Evolutionary conservation across 1,284 basidiomycete species (phyloP), one percentile per base, ranked within the genome.

Genomic region (Trichosporon faecale): DNA sequence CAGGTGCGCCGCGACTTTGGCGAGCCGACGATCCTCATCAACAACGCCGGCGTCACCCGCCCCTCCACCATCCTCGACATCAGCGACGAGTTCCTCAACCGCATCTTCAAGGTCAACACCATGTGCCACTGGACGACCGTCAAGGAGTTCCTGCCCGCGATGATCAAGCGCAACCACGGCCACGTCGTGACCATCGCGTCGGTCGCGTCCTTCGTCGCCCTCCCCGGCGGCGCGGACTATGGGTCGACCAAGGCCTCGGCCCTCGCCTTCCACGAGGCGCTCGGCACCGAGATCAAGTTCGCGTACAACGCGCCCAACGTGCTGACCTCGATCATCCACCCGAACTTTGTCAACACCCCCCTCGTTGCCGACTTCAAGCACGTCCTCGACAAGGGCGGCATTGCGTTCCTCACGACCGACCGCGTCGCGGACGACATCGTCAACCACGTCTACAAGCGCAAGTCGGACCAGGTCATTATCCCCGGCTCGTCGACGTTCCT

Each of bases 91-190:
- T 52, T 37, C 40, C 65, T 72, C 55, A 52, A 67, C 25, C 66
- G 60, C 27, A 64, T 69, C 63, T 66, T 72, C 55, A 65, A 64
- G 12, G 70, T 72, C 46, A 72, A 72, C 68, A 63, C 68, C 8
- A 72, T 65, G 4, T 69, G 46, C 27, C 70, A 72, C 65, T 72
- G 70, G 70, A 69, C 68, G 27, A 66, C 65, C 2, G 37, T 46
- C 61, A 65, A 68, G 29, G 63, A 68, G 37, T 72, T 72, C 49
- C 60, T 46, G 18, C 70, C 70, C 9, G 68, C 61, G 25, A 72
- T 72, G 70, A 33, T 72, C 18, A 68, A 69, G 65, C 18, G 37
- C 40, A 67, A 72, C 66, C 68, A 72, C 64, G 68, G 70, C n/a
- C 70, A 72, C 66, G 44, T 72, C 33, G 65, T 72, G 35, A 68